Evolutionary conservation across 169 alveolate genomes (phyloP), one percentile per base, ranked within the genome.

Genomic region (Perkinsus chesapeaki): DNA sequence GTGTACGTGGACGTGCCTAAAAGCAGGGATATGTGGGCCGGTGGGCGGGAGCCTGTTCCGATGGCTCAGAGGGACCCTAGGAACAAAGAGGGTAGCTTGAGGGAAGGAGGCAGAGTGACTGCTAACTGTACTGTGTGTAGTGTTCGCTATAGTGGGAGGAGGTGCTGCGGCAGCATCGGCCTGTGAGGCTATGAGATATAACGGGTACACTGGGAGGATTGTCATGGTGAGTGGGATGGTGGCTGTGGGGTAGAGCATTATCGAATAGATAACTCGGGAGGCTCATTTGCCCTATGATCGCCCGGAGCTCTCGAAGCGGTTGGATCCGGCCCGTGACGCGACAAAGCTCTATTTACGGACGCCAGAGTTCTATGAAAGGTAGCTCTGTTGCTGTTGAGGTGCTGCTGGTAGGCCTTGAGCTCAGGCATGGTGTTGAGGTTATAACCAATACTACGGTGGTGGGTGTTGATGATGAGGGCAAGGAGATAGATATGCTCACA

Each of bases 111-210:
- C n/a, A n/a, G n/a, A n/a, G n/a, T n/a, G n/a, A n/a, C n/a, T 60
- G 82, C 82, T 16, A 23, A 0, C 1, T 0, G 82, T 60, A 16
- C 27, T 60, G 82, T 0, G n/a, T 60, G 82, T 60, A 60, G 82
- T 94, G 39, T 96, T 97, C 43, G 96, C 95, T 31, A 96, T 97
- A 27, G 95, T 97, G n/a, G 98, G 98, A 0, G 98, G 97, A 0
- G 98, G 98, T 20, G 97, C 98, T 3, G 98, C 98, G 43, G 98
- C 97, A 0, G 94, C 93, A 60, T 96, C 98, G 1, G 98, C 98
- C 7, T 96, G 96, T 0, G 98, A 97, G 92, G 95, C 98, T 31
- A 94, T 97, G 73, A 93, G 98, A 3, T 92, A 94, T n/a, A 94
- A 95, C 82, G 98, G 98, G 36, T 97, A 93, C 92, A 73, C 92